A percentile compares a stretch with the other conserved stretches of the same genome.
Evolutionary conservation across 441 rosid genomes (phyloP).

Genomic region (Adansonia gregorii): DNA sequence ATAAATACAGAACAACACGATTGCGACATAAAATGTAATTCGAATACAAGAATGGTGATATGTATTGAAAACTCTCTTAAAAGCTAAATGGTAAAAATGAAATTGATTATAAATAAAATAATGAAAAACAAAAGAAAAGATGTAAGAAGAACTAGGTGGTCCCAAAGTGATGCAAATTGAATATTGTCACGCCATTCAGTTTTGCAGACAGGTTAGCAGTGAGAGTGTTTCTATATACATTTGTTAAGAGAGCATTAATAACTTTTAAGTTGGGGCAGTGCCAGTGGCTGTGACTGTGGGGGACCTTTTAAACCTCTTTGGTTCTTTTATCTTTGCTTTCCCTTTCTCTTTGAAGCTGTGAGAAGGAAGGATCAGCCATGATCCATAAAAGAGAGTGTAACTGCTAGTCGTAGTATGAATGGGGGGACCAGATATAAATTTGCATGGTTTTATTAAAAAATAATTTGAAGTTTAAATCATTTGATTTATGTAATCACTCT

Average conservation of each 20-base stretch:
- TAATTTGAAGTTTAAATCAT: too few relatives aligned
- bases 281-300: conserved; percentile 22
- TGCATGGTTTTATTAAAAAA: neutral
- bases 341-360: neutral
- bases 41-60: too few relatives aligned
- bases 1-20: too few relatives aligned
- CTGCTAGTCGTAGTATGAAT: neutral
- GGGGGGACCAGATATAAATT: conserved; percentile 13
- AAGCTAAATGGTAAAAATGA: conserved; percentile 6
- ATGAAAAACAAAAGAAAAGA: conserved; percentile 26
- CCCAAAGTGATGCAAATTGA: conserved; percentile 55
- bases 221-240: conserved; percentile 45
- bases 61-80: too few relatives aligned
- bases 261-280: conserved; percentile 47
- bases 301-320: conserved; percentile 31
- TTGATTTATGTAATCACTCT: too few relatives aligned
- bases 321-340: too few relatives aligned
- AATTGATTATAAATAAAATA: neutral
- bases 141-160: conserved; percentile 42
- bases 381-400: neutral
- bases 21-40: too few relatives aligned
- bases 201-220: conserved; percentile 46
- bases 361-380: conserved; percentile 8
- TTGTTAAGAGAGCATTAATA: conserved; percentile 47
- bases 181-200: conserved; percentile 67